A percentile compares a stretch with the other conserved stretches of the same genome.
These are phyloP conservation scores for Xerocomus nothofagi DNA, from an alignment of 1,284 basidiomycete genomes.

Conservation along the genomic window DNA sequence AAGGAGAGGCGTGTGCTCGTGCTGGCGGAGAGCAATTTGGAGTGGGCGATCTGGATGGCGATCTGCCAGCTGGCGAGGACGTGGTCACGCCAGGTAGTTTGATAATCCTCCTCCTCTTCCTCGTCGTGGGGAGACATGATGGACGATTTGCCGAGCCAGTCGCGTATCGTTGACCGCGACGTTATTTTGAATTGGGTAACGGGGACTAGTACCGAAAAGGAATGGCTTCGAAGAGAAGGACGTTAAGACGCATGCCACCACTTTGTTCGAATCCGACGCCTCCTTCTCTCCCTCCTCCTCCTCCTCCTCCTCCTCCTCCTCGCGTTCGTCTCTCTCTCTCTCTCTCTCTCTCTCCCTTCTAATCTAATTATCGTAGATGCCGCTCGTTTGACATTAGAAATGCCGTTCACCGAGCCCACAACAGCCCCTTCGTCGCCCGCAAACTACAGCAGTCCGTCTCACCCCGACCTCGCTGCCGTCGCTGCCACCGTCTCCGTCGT, in stretches of 20 bases:
- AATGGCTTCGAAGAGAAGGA: background rate
- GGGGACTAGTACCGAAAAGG: constrained; percentile 7
- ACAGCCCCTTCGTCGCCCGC: background rate
- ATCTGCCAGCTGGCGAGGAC: constrained; percentile 55
- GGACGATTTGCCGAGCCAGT: background rate
- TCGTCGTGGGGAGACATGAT: constrained; percentile 11
- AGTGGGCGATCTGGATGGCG: constrained; percentile 55
- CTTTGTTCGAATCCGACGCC: no score
- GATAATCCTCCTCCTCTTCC: background rate
- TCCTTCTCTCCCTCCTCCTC: no score
- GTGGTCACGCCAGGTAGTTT: constrained; percentile 40
- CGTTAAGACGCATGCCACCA: no score
- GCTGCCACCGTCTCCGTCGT: background rate
- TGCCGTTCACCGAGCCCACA: background rate
- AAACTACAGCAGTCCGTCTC: background rate
- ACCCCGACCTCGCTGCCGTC: background rate
- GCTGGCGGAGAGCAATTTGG: constrained; percentile 48
- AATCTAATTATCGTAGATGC: background rate
- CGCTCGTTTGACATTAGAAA: background rate
- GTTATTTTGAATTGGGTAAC: background rate
- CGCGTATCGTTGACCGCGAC: background rate
- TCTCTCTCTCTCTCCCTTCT: no score
- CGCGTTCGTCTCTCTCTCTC: no score
- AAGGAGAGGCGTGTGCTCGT: constrained; percentile 59
- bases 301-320: no score